Percentiles rank a stretch among this genome's conserved stretches.
Conservation (phyloP, 2,329 filamentous ascomycete species). For the Dendryphion nanum region DNA sequence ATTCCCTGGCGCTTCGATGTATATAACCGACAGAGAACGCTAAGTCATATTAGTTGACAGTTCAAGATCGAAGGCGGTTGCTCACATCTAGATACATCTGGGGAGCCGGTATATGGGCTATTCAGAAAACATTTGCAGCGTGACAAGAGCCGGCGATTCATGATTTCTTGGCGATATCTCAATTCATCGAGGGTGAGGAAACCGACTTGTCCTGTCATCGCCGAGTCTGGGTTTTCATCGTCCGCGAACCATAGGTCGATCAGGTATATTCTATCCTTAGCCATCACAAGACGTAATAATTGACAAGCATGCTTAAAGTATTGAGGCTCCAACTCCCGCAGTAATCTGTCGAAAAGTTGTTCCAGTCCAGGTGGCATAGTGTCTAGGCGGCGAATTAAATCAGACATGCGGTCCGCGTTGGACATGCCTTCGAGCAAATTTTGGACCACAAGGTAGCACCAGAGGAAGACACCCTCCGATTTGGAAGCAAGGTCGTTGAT, state of each 20-base stretch:
- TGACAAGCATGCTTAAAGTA: neutral
- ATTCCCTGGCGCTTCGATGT: no score
- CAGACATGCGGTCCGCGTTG: slow-evolving; percentile 10
- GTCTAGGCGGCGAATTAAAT: slow-evolving; percentile 15
- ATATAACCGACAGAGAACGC: no score
- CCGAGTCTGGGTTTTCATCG: neutral
- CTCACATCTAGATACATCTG: no score
- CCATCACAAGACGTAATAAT: neutral
- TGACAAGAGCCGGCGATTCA: slow-evolving; percentile 1
- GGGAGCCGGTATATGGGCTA: no score
- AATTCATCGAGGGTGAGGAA: neutral
- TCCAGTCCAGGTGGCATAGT: slow-evolving; percentile 17
- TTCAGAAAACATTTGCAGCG: slow-evolving; percentile 3
- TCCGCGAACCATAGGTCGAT: neutral
- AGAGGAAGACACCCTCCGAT: slow-evolving; percentile 1
- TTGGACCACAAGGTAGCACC: slow-evolving; percentile 3
- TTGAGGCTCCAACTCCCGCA: slow-evolving; percentile 10
- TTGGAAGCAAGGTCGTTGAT: neutral
- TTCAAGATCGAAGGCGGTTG: no score
- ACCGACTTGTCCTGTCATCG: neutral
- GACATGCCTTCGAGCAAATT: slow-evolving; percentile 5
- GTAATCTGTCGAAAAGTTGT: slow-evolving; percentile 13
- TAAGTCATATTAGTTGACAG: no score
- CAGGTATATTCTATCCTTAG: neutral
- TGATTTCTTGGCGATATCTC: neutral